Percentiles rank a stretch among this genome's conserved stretches.
phyloP scores from a whole-genome alignment of 148 eudicot species.

The Chenopodium suecicum region DNA sequence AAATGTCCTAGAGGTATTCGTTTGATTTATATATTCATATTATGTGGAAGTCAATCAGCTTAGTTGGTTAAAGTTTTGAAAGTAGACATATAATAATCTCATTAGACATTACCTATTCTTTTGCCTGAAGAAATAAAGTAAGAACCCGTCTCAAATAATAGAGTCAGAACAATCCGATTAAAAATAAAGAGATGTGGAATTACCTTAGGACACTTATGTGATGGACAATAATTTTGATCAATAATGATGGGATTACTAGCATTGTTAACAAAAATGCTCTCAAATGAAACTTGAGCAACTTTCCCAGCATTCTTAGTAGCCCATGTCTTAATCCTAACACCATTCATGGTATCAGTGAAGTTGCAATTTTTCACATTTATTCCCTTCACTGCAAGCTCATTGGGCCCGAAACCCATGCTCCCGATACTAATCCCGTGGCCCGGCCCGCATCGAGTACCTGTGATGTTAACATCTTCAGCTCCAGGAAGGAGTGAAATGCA shows the following conservation, averaged over 20 bases:
- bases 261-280: conserved; percentile 36
- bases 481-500: conserved; percentile 57
- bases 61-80: too few relatives aligned
- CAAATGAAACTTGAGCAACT: conserved; percentile 32
- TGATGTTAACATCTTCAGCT: conserved; percentile 32
- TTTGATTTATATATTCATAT: too few relatives aligned
- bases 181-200: not conserved
- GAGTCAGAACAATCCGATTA: too few relatives aligned
- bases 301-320: conserved; percentile 22
- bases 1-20: too few relatives aligned
- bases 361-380: conserved; percentile 36
- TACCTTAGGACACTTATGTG: conserved; percentile 28
- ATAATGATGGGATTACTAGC: conserved; percentile 58
- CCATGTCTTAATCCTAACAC: conserved; percentile 68
- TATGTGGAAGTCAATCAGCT: too few relatives aligned
- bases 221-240: conserved; percentile 62
- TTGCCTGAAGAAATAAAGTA: too few relatives aligned
- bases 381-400: conserved; percentile 31
- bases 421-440: conserved; percentile 77
- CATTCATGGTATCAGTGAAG: conserved; percentile 46
- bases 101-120: too few relatives aligned
- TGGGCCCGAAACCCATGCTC: conserved; percentile 41
- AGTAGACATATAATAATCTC: too few relatives aligned
- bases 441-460: conserved; percentile 49
- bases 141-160: too few relatives aligned